Evolutionary conservation across 495 filamentous ascomycete species (phyloP), one percentile per base, ranked within the genome.

Genomic region (Peziza echinospora): DNA sequence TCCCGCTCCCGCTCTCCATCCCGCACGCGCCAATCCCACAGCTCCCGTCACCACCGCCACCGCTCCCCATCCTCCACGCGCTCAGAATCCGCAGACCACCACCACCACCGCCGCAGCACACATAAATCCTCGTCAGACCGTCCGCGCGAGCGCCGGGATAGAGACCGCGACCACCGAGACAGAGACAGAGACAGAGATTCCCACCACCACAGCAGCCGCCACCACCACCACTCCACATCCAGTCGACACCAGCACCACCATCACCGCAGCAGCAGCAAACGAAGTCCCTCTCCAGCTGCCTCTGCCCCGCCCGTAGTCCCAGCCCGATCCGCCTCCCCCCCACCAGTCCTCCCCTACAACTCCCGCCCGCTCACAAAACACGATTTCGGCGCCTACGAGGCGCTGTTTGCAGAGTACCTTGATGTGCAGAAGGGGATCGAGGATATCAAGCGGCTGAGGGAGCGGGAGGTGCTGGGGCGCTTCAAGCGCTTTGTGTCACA

Each of bases 401-500:
- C 80, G 0, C 71, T 96, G 55, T 84, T 97, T 48, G 81, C 74
- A 21, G 68, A 78, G 52, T 97, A 96, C 57, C 68, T 97, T 22
- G 82, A 93, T 53, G 75, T 93, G 13, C 87, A 94, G 57, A 96
- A 97, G 62, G 64, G 72, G 8, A 58, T 81, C 2, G n/a, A n/a
- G n/a, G 52, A 69, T 22, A 61, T 96, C 0, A 66, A 72, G 21
- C 69, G 73, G 2, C 57, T 97, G 34, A 63, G 67, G 30, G 75
- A 78, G 46, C 65, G 71, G 11, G 87, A 96, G 56, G 58, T 75
- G 0, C 76, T 71, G 41, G 89, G 87, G 1, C 65, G 89, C 30
- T 97, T 86, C 84, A 93, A 93, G 65, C 87, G 85, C 59, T 97
- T 94, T 57, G 60, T 84, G 11, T 64, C 71, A 2, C 87, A 85